Conservation (phyloP, 1,284 basidiomycete genomes). For the Serendipita sp. region DNA sequence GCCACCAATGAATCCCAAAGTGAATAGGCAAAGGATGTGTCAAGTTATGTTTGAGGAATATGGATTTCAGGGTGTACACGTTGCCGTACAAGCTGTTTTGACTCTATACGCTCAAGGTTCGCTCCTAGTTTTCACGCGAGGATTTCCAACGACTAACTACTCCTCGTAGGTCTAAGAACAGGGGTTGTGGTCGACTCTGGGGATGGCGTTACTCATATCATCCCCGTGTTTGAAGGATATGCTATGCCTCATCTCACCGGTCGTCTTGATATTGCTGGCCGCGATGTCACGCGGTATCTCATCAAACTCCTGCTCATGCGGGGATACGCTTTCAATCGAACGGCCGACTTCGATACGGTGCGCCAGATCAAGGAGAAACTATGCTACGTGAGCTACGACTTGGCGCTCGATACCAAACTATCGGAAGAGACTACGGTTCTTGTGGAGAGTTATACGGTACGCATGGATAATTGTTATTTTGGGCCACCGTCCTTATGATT, state of each 20-base stretch:
- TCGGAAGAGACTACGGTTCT: conserved; percentile 94
- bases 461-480: conserved; percentile 15
- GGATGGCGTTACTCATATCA: conserved; percentile 98
- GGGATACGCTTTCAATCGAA: conserved; percentile 98
- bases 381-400: conserved; percentile 90
- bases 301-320: conserved; percentile 98
- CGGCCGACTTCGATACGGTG: conserved; percentile 98
- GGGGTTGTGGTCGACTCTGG: conserved; percentile 98
- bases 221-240: conserved; percentile 95
- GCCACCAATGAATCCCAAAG: conserved; percentile 98
- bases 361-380: conserved; percentile 97
- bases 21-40: conserved; percentile 85
- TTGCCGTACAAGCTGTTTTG: conserved; percentile 96
- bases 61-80: conserved; percentile 89
- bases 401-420: conserved; percentile 86
- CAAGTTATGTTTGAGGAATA: conserved; percentile 99
- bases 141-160: background rate
- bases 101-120: conserved; percentile 94
- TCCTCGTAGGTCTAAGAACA: conserved; percentile 71
- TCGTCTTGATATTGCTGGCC: conserved; percentile 91
- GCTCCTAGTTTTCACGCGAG: conserved; percentile 19
- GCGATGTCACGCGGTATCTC: conserved; percentile 94
- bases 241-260: conserved; percentile 89
- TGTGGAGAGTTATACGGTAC: conserved; percentile 89
- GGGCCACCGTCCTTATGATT: background rate